Conservation (phyloP, 2,329 filamentous ascomycete species). For the Calonectria crousiana region DNA sequence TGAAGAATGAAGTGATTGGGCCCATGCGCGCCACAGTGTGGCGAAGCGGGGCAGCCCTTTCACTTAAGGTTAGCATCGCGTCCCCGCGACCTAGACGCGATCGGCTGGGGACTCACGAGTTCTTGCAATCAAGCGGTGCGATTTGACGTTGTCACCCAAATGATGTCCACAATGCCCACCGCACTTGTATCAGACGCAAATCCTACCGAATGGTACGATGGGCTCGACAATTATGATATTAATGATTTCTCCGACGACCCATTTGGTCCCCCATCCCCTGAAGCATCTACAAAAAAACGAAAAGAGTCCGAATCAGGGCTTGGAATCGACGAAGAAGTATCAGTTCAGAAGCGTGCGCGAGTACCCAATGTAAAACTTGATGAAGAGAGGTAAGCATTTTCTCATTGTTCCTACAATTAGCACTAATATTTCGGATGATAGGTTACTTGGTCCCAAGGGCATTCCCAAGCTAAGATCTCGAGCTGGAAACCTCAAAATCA, state of each 20-base stretch:
- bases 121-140: neutral
- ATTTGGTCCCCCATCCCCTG: constrained; percentile 60
- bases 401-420: neutral
- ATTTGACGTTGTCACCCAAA: neutral
- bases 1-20: constrained; percentile 30
- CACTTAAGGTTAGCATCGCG: constrained; percentile 45
- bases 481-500: constrained; percentile 80
- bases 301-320: constrained; percentile 66
- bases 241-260: constrained; percentile 64
- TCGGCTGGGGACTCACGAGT: neutral
- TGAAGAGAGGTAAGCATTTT: constrained; percentile 71
- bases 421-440: constrained; percentile 46
- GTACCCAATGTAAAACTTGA: constrained; percentile 87
- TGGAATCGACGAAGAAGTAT: constrained; percentile 89
- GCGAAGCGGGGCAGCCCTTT: constrained; percentile 16
- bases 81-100: constrained; percentile 36
- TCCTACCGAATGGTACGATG: constrained; percentile 59
- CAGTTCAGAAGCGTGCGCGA: constrained; percentile 80
- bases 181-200: constrained; percentile 33
- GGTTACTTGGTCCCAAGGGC: constrained; percentile 84
- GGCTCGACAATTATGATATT: constrained; percentile 82
- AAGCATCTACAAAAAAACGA: constrained; percentile 59
- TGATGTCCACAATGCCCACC: constrained; percentile 39
- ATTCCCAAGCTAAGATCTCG: constrained; percentile 84
- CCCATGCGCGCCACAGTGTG: constrained; percentile 1